Evolutionary conservation across 208 protist genomes (phyloP).

Genomic region (Wallacemonas sp.): DNA sequence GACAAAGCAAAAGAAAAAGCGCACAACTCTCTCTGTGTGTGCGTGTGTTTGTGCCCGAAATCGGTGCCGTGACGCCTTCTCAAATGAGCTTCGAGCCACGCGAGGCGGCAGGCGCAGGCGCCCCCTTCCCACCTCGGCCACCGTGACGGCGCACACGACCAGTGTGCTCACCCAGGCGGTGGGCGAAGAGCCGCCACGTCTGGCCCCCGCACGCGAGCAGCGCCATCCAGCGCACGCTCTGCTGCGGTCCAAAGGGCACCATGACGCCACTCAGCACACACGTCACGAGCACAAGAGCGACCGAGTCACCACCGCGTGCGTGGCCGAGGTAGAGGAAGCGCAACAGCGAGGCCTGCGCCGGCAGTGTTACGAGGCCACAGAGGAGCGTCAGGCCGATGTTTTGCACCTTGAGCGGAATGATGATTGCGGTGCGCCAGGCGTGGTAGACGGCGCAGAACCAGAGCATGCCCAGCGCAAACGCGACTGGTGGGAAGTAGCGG

Average conservation of each 20-base stretch:
- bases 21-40: too few species aligned
- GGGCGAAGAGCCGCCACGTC: constrained; percentile 45
- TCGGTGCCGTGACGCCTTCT: too few species aligned
- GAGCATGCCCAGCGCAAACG: constrained; percentile 40
- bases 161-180: constrained; percentile 11
- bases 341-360: constrained; percentile 43
- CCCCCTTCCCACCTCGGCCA: too few species aligned
- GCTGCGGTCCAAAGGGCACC: constrained; percentile 46
- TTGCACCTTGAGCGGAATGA: constrained; percentile 24
- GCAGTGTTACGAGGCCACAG: constrained; percentile 28
- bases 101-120: too few species aligned
- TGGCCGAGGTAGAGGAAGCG: constrained; percentile 24
- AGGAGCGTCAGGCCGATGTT: constrained; percentile 22
- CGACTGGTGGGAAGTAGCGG: constrained; percentile 70
- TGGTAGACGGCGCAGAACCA: constrained; percentile 53
- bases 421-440: constrained; percentile 28
- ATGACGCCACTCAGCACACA: constrained; percentile 40
- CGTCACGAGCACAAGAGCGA: constrained; percentile 38
- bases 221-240: constrained; percentile 71
- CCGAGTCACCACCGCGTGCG: constrained; percentile 33
- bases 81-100: too few species aligned
- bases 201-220: constrained; percentile 60
- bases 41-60: too few species aligned
- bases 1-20: too few species aligned
- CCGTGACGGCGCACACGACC: too few species aligned